Conservation (phyloP, 179 eudicot species). For the Silene coronaria region DNA sequence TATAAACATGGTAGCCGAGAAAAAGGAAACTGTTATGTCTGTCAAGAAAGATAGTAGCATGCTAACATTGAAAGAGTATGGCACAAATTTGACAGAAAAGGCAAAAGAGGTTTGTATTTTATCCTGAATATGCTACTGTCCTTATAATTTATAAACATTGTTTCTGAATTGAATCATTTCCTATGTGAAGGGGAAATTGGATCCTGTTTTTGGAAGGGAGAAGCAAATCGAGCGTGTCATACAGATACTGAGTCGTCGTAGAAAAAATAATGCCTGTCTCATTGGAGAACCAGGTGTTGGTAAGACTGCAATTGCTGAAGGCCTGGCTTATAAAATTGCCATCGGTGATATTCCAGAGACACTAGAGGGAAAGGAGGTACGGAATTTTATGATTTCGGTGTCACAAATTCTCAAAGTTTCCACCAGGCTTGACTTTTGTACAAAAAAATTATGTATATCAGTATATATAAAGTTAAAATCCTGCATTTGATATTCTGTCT, state of each 20-base stretch:
- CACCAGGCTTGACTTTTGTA: too few relatives aligned
- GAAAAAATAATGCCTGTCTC: constrained; percentile 89
- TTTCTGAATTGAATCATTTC: constrained; percentile 15
- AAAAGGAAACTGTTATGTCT: constrained; percentile 50
- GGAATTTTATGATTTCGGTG: not conserved
- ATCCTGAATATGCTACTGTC: not conserved
- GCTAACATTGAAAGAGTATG: constrained; percentile 85
- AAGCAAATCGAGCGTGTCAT: constrained; percentile 78
- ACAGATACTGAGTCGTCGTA: constrained; percentile 82
- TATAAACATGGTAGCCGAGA: constrained; percentile 73
- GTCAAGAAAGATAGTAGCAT: constrained; percentile 63
- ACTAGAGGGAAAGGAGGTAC: constrained; percentile 82
- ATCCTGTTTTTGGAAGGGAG: constrained; percentile 93
- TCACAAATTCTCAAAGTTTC: not conserved
- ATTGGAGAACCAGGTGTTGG: constrained; percentile 98
- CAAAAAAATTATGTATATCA: not conserved
- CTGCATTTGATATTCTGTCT: too few relatives aligned
- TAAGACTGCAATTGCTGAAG: constrained; percentile 97
- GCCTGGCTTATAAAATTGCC: constrained; percentile 82
- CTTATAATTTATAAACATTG: not conserved
- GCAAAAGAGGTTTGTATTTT: constrained; percentile 61
- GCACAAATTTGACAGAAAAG: constrained; percentile 79
- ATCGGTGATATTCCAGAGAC: constrained; percentile 89
- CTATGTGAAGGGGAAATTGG: constrained; percentile 69
- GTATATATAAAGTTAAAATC: too few relatives aligned